Evolutionary conservation across 1,139 yeast genomes (phyloP), one percentile per base, ranked within the genome.

Genomic region (Martiniozyma asiatica): DNA sequence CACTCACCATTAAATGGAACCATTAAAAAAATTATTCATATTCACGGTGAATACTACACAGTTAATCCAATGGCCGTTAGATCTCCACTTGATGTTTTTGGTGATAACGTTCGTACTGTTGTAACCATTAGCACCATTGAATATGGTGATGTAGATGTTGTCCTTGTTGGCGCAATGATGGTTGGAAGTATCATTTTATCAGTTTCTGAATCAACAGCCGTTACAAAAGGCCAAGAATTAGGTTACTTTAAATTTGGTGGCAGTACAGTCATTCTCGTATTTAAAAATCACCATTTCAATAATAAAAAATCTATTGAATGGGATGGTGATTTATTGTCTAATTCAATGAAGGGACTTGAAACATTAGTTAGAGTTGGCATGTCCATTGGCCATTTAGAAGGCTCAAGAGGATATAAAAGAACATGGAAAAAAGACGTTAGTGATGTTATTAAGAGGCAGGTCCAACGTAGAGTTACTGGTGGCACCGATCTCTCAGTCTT

Each of bases 221-320:
- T 87, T 6, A 46, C 56, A 11, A 63, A 89, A 32, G 81, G 89
- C 6, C 92, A 81, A 27, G 97, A 89, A 47, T 57, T 89, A 25
- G 98, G 98, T 0, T 87, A 82, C 48, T 89, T 89, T 62, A 82
- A 85, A 50, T 89, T 87, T 58, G 98, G 98, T 11, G 98, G 97
- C 0, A 81, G 94, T 0, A 89, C 98, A 0, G 65, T 84, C 11
- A 59, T 89, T 6, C 52, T 80, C 2, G 50, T 89, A 8, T 65
- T 74, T 35, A 65, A 65, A 34, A n/a, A n/a, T n/a, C n/a, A n/a
- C n/a, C n/a, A n/a, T n/a, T n/a, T n/a, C n/a, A n/a, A n/a, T n/a
- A 31, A 30, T 17, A 20, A 23, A 12, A 6, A 21, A n/a, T 8
- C 11, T 5, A 50, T 75, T 33, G 47, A 45, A 24, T 79, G 87